Percentiles rank a stretch among this genome's conserved stretches.
Conservation (phyloP, 257 asterid species). For the Solanum pimpinellifolium region DNA sequence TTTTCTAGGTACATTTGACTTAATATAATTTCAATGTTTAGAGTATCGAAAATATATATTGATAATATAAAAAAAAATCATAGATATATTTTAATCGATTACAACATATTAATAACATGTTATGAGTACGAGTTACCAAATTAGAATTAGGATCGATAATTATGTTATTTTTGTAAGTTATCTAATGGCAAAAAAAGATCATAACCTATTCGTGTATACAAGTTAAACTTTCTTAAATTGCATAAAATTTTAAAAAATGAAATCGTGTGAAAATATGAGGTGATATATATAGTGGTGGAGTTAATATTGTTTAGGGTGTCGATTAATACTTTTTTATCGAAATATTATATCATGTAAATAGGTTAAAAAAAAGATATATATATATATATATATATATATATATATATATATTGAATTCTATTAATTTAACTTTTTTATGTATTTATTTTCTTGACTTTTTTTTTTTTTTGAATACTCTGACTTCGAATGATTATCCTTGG, state of each 20-base stretch:
- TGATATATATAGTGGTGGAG: not conserved
- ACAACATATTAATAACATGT: not conserved
- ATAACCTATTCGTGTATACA: not conserved
- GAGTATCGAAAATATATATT: not conserved
- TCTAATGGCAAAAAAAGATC: not conserved
- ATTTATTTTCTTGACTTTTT: not conserved
- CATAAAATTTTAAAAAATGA: not conserved
- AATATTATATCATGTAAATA: not conserved
- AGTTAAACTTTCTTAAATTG: not conserved
- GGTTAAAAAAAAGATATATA: not conserved
- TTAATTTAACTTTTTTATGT: not conserved
- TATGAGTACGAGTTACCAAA: not conserved
- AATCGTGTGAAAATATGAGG: not conserved
- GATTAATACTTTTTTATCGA: not conserved
- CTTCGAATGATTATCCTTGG: not conserved
- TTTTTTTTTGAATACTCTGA: not conserved
- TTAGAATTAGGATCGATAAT: not conserved
- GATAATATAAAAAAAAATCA: not conserved
- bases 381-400: not conserved
- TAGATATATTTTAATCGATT: accelerated
- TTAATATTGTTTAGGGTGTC: not conserved
- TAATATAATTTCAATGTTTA: not conserved
- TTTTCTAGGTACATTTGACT: not conserved
- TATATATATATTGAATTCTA: not conserved
- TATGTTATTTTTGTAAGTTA: not conserved